Evolutionary conservation across 2,329 filamentous ascomycete species (phyloP).

Genomic region (Aspergillus unguis): DNA sequence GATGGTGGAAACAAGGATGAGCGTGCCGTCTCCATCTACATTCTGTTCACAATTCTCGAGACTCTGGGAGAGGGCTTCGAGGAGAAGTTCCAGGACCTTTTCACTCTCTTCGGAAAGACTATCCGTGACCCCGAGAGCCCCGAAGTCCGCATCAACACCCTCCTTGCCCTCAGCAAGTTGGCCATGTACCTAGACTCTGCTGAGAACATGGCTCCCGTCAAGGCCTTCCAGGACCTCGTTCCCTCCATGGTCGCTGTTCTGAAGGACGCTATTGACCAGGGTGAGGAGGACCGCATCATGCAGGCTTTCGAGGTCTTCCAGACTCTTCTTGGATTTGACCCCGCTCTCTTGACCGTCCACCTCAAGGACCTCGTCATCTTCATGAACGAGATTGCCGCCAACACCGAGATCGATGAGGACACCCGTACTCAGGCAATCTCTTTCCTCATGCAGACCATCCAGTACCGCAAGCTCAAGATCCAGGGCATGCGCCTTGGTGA

Average conservation of each 20-base stretch:
- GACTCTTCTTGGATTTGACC: constrained; percentile 86
- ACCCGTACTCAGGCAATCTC: constrained; percentile 84
- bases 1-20: constrained; percentile 71
- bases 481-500: constrained; percentile 85
- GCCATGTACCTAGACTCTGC: constrained; percentile 85
- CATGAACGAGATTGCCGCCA: constrained; percentile 82
- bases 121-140: constrained; percentile 87
- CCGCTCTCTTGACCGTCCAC: constrained; percentile 75
- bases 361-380: constrained; percentile 88
- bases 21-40: constrained; percentile 87
- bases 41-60: constrained; percentile 88
- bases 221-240: constrained; percentile 73
- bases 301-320: constrained; percentile 96
- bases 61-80: constrained; percentile 79
- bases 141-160: constrained; percentile 91
- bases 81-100: constrained; percentile 74
- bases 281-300: constrained; percentile 83
- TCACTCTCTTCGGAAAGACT: constrained; percentile 78
- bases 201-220: constrained; percentile 71
- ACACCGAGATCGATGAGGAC: constrained; percentile 76
- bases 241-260: constrained; percentile 87
- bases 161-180: constrained; percentile 83
- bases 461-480: constrained; percentile 92
- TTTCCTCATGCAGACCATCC: constrained; percentile 88
- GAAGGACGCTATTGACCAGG: constrained; percentile 73